Evolutionary conservation across 2,329 filamentous ascomycete species (phyloP).

Genomic region (Aspergillus tamarii): DNA sequence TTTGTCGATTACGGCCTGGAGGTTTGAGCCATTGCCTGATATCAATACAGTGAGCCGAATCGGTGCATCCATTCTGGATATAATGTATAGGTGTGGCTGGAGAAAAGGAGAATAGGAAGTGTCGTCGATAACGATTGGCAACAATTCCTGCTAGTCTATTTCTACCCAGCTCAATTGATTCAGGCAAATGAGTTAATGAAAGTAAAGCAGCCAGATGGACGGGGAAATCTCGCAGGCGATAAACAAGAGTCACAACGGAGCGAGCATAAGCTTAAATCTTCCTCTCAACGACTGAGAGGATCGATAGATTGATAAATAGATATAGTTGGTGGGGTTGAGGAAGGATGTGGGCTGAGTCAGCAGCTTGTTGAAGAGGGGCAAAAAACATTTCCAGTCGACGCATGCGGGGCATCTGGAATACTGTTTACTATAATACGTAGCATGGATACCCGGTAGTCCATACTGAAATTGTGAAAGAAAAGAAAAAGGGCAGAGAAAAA

Average conservation of each 20-base stretch:
- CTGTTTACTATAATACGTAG: not conserved
- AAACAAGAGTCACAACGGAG: not conserved
- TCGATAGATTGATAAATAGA: slow-evolving; percentile 3
- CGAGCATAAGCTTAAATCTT: not conserved
- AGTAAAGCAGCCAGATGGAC: no score
- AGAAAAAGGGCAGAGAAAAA: no score
- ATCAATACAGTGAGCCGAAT: slow-evolving; percentile 68
- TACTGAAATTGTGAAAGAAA: not conserved
- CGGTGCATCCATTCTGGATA: slow-evolving; percentile 32
- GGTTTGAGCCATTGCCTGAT: slow-evolving; percentile 75
- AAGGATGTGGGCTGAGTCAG: slow-evolving; percentile 7
- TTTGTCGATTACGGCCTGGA: slow-evolving; percentile 74
- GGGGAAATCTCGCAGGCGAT: not conserved
- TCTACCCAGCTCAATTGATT: not conserved
- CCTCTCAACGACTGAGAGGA: not conserved
- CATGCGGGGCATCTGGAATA: not conserved
- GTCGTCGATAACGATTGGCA: not conserved
- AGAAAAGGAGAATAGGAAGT: not conserved
- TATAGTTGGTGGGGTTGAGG: not conserved
- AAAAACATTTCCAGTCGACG: not conserved
- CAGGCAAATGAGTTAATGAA: no score
- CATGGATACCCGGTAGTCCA: not conserved
- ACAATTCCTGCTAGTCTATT: not conserved
- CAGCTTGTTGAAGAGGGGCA: not conserved
- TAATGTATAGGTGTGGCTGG: not conserved